These are phyloP conservation scores for Heteromeles arbutifolia DNA, from an alignment of 306 rosid genomes.

Conservation along the genomic window DNA sequence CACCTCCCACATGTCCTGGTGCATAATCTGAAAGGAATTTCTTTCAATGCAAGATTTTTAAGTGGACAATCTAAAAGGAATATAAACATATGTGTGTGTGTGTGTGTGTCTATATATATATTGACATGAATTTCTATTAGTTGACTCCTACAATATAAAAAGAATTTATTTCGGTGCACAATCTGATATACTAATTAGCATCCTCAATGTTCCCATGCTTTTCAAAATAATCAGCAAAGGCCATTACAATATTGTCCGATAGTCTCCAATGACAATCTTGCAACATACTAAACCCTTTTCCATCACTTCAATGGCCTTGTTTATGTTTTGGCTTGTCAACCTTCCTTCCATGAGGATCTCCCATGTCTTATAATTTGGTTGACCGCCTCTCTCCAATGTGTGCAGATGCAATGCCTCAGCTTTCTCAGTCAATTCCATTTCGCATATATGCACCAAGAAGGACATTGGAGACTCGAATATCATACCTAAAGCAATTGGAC, in stretches of 20 bases:
- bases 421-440: slow-evolving; percentile 54
- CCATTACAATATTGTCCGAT: slow-evolving; percentile 16
- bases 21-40: no score
- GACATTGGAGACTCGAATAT: slow-evolving; percentile 73
- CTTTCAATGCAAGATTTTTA: no score
- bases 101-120: no score
- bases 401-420: slow-evolving; percentile 66
- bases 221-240: no score
- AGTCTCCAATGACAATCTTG: slow-evolving; percentile 64
- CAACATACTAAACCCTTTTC: slow-evolving; percentile 40
- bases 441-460: slow-evolving; percentile 82
- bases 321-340: slow-evolving; percentile 42
- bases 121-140: no score
- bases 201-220: no score
- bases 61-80: no score
- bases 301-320: slow-evolving; percentile 50
- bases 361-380: slow-evolving; percentile 84
- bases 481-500: slow-evolving; percentile 45
- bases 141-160: no score
- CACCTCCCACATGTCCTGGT: no score
- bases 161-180: no score
- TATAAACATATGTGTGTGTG: no score
- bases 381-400: slow-evolving; percentile 61
- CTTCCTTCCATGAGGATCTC: slow-evolving; percentile 85
- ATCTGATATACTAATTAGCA: no score